A percentile compares a stretch with the other conserved stretches of the same genome.
Conservation (phyloP, 1,284 basidiomycete species). For the Puccinia coronata region DNA sequence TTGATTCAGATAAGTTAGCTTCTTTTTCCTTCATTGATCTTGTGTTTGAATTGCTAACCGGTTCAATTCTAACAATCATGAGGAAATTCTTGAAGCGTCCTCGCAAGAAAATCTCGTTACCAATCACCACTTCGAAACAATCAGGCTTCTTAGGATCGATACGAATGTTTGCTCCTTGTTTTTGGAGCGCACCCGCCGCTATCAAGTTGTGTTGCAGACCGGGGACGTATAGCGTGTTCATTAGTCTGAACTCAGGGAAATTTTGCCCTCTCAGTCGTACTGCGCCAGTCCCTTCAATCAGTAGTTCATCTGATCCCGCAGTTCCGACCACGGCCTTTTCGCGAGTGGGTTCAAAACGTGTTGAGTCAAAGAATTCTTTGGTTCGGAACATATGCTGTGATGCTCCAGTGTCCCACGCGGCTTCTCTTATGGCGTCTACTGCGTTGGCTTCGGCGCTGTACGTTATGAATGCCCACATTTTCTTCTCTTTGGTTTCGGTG, state of each 20-base stretch:
- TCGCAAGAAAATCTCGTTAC: neutral
- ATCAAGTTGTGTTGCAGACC: neutral
- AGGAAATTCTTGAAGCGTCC: conserved; percentile 1
- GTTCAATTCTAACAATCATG: conserved; percentile 14
- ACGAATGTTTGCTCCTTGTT: neutral
- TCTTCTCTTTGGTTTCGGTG: neutral
- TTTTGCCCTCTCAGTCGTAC: neutral
- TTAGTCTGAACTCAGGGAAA: neutral
- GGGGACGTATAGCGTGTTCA: neutral
- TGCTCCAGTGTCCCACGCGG: neutral
- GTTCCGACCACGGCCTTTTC: neutral
- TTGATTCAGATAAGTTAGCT: neutral
- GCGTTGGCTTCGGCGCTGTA: neutral
- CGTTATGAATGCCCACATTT: neutral
- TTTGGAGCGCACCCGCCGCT: neutral
- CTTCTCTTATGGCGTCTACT: neutral
- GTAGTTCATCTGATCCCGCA: neutral
- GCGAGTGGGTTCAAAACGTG: neutral
- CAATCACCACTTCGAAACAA: neutral
- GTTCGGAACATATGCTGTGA: neutral
- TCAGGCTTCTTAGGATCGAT: neutral
- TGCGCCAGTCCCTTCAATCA: neutral
- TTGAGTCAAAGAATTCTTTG: neutral
- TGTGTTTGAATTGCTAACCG: neutral
- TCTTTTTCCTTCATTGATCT: neutral